Base-by-base conservation (phyloP, 768 basidiomycete genomes). In the Suillus alpinus region DNA sequence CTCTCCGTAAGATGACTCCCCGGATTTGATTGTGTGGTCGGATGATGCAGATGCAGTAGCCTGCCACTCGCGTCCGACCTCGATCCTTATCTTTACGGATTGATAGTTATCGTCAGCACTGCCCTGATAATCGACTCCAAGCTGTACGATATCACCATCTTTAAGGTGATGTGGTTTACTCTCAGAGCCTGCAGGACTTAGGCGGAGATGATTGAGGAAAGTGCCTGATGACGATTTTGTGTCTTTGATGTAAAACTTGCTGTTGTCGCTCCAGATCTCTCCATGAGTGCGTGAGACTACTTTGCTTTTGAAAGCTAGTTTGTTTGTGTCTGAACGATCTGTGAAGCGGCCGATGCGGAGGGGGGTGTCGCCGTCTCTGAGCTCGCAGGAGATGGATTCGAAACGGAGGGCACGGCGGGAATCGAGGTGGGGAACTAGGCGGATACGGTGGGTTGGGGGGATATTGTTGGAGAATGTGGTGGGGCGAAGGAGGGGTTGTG, bases 41-140 rank as follows among this genome's bases (percentile, higher is more conserved):
- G 26, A 26, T 26, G 26, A 26, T 26, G 26, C 26, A 26, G 26
- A 26, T 26, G 26, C 26, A 0, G 78, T 83, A 1, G 86, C 78
- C 73, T 97, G 94, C 96, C 95, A 98, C 73, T 95, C 95, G 62
- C 95, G 77, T 8, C 86, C 86, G 18, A 98, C 75, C 76, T 99
- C 96, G 56, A 98, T 80, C 66, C 92, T 83, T 71, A 99, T 98
- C 84, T 97, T 98, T 62, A 98, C 94, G 61, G 91, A 94, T 77
- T 97, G 91, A 75, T 97, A 98, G 57, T 96, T 95, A 74, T 98
- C 95, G 77, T 98, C 95, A 12, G 92, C 86, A 0, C 96, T 96
- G 9, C 96, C 96, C 73, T 98, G 96, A 75, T 97, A 99, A 72
- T 99, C 96, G 32, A 98, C 94, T 2, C 96, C 96, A 1, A 98